phyloP scores from a whole-genome alignment of 495 filamentous ascomycete species.

The Tuber indicum region DNA sequence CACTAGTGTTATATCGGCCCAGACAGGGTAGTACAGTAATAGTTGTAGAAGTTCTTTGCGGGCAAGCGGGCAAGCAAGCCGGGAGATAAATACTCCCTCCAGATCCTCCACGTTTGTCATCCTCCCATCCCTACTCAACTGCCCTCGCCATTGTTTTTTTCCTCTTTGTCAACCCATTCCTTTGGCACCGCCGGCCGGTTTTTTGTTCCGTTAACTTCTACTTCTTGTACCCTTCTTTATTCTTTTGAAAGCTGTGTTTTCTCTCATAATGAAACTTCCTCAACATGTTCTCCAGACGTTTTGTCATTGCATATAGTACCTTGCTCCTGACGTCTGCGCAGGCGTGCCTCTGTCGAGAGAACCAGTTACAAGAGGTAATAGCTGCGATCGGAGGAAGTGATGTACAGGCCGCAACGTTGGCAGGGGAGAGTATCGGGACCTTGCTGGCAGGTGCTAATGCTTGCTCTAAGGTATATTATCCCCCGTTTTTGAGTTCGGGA shows the following conservation, averaged over 20 bases:
- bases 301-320: background rate
- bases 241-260: constrained; percentile 38
- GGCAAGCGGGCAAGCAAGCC: background rate
- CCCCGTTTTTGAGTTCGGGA: no score
- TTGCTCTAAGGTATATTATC: constrained; percentile 49
- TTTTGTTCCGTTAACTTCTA: constrained; percentile 16
- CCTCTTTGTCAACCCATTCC: constrained; percentile 15
- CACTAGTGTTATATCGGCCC: background rate
- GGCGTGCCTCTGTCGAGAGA: constrained; percentile 54
- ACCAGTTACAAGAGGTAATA: constrained; percentile 46
- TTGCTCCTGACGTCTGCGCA: background rate
- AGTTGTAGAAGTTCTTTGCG: background rate
- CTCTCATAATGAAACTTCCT: background rate
- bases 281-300: constrained; percentile 9
- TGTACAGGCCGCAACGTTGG: constrained; percentile 53
- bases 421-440: constrained; percentile 49
- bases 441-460: constrained; percentile 54
- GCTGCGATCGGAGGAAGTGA: constrained; percentile 48
- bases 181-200: constrained; percentile 42
- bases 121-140: background rate
- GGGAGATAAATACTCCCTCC: constrained; percentile 17
- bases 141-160: background rate
- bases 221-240: constrained; percentile 15
- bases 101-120: background rate
- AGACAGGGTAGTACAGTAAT: background rate